phyloP scores from a whole-genome alignment of 73 alveolate species.

The Tetrahymena malaccensis region DNA sequence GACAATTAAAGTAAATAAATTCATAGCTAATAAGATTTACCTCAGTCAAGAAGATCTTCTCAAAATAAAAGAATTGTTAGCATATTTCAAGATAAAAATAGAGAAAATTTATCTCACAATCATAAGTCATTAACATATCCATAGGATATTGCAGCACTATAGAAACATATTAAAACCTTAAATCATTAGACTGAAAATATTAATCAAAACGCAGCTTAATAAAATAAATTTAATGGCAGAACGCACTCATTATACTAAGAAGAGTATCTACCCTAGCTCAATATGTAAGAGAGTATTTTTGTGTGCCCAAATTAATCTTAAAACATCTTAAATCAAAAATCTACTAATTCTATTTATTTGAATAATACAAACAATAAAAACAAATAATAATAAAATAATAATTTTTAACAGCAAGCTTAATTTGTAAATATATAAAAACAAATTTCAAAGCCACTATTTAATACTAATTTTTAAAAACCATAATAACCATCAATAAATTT shows the following conservation, averaged over 20 bases:
- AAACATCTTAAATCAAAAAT: neutral
- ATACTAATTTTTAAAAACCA: neutral
- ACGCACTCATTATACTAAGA: neutral
- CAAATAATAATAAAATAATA: too few relatives aligned
- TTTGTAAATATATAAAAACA: too few relatives aligned
- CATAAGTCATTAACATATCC: neutral
- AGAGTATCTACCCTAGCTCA: neutral
- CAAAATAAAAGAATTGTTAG: neutral
- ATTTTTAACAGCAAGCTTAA: neutral
- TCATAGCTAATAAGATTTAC: neutral
- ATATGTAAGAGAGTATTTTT: neutral
- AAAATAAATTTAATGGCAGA: neutral
- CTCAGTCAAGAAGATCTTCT: neutral
- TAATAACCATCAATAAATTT: neutral
- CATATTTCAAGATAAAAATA: neutral
- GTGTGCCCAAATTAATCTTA: neutral
- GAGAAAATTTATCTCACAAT: too few relatives aligned
- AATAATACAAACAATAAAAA: neutral
- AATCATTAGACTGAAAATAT: neutral
- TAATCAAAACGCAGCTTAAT: too few relatives aligned
- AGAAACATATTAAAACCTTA: neutral
- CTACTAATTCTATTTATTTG: neutral
- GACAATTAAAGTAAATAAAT: neutral
- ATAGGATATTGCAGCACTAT: neutral
- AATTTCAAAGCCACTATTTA: neutral